phyloP scores from a whole-genome alignment of 371 early-diverging fungal genomes.

The Umbelopsis sp. region DNA sequence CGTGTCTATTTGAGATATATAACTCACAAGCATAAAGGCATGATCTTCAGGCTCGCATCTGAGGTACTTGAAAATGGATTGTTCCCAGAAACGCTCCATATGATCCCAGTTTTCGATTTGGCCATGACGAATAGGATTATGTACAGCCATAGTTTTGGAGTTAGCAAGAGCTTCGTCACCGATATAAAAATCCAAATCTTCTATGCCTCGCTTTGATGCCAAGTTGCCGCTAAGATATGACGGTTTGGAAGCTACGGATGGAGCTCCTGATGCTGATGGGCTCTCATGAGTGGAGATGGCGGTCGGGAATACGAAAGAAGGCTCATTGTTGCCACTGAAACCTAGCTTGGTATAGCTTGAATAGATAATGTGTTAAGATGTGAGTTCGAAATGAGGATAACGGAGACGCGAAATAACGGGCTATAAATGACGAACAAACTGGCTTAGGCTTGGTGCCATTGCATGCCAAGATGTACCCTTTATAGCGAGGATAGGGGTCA shows the following conservation, averaged over 20 bases:
- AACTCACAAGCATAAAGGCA: constrained; percentile 79
- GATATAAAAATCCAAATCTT: constrained; percentile 96
- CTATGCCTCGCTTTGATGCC: constrained; percentile 95
- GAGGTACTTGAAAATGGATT: constrained; percentile 95
- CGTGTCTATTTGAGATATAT: no score
- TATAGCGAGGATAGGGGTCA: no score
- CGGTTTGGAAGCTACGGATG: constrained; percentile 64
- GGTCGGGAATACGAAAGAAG: constrained; percentile 95
- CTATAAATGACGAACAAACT: no score
- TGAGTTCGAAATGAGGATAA: neutral
- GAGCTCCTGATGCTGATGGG: constrained; percentile 51
- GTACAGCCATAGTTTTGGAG: constrained; percentile 81
- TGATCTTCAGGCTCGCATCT: constrained; percentile 98
- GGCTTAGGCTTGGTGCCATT: no score
- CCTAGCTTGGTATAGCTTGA: constrained; percentile 97
- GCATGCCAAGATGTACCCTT: no score
- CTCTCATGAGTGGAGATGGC: constrained; percentile 83
- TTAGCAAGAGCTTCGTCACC: constrained; percentile 95
- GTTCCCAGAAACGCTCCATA: constrained; percentile 96
- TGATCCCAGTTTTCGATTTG: constrained; percentile 94
- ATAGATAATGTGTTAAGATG: constrained; percentile 11
- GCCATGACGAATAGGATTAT: constrained; percentile 89
- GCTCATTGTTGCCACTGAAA: constrained; percentile 96
- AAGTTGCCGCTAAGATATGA: constrained; percentile 71
- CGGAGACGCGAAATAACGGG: neutral